Evolutionary conservation across 2,329 filamentous ascomycete species (phyloP).

Genomic region (Akanthomyces muscarius): DNA sequence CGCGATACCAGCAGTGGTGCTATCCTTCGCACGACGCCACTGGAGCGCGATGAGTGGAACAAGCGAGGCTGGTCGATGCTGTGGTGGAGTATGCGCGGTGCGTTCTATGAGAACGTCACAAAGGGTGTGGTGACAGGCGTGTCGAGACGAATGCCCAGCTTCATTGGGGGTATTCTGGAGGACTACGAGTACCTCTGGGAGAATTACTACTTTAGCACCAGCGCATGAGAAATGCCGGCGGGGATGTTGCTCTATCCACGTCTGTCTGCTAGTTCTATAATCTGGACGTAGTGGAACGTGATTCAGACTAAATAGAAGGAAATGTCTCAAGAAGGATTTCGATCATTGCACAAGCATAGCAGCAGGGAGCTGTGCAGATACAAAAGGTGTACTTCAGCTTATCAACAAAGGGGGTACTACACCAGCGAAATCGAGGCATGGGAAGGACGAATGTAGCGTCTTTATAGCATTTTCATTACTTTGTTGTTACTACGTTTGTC

Average conservation of each 20-base stretch:
- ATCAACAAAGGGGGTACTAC: not conserved
- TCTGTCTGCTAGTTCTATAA: no score
- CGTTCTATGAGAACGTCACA: conserved; percentile 90
- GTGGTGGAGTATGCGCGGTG: conserved; percentile 97
- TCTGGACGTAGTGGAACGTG: not conserved
- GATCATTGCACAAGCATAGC: not conserved
- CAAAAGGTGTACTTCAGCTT: not conserved
- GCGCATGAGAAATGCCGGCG: conserved; percentile 28
- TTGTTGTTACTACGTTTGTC: not conserved
- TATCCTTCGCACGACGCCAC: conserved; percentile 73
- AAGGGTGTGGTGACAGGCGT: conserved; percentile 70
- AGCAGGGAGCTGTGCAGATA: not conserved
- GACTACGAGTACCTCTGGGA: conserved; percentile 99
- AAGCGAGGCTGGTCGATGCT: conserved; percentile 85
- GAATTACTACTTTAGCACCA: conserved; percentile 85
- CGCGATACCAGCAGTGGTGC: conserved; percentile 62
- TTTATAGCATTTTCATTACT: not conserved
- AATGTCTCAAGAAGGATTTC: not conserved
- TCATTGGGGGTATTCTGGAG: conserved; percentile 81
- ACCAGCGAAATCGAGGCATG: not conserved
- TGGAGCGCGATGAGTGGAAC: conserved; percentile 86
- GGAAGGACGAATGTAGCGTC: not conserved
- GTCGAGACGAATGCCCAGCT: conserved; percentile 70
- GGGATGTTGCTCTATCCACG: no score
- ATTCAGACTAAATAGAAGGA: not conserved